A percentile compares a stretch with the other conserved stretches of the same genome.
phyloP scores from a whole-genome alignment of 768 basidiomycete genomes.

The Crassisporium funariophilum region DNA sequence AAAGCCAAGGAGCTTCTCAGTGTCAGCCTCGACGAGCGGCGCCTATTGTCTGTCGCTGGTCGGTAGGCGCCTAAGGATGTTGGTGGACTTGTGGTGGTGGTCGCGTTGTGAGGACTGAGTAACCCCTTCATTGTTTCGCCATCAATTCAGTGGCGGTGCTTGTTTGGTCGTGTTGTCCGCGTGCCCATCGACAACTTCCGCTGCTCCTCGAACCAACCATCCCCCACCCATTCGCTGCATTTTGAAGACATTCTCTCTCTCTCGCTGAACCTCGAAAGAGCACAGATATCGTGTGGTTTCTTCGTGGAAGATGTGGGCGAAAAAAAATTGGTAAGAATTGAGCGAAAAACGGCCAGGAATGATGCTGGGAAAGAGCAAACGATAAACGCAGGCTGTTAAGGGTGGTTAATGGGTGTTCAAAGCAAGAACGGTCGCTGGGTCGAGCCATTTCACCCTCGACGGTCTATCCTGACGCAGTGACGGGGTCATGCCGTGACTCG shows the following conservation, averaged over 20 bases:
- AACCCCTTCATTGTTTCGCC: constrained; percentile 16
- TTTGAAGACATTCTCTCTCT: too few relatives aligned
- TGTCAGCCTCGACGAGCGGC: too few relatives aligned
- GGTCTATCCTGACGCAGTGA: too few relatives aligned
- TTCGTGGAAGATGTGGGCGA: neutral
- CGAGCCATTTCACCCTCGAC: too few relatives aligned
- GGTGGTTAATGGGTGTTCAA: neutral
- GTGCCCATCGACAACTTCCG: too few relatives aligned
- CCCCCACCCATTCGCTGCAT: neutral
- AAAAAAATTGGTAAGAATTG: neutral
- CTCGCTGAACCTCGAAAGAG: neutral
- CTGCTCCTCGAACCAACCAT: too few relatives aligned
- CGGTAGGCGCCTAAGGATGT: too few relatives aligned
- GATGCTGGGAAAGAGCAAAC: neutral
- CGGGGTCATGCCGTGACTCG: too few relatives aligned
- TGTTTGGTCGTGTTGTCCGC: constrained; percentile 26
- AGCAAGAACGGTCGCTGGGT: too few relatives aligned
- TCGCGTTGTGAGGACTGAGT: constrained; percentile 11
- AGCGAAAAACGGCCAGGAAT: neutral
- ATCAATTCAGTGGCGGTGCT: constrained; percentile 25
- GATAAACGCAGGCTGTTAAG: neutral
- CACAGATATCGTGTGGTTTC: neutral
- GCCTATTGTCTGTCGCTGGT: too few relatives aligned
- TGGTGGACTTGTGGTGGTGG: constrained; percentile 11
- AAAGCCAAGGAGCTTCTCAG: too few relatives aligned